Evolutionary conservation across 1,139 yeast species (phyloP), one percentile per base, ranked within the genome.

Genomic region (Scheffersomyces stambukii): DNA sequence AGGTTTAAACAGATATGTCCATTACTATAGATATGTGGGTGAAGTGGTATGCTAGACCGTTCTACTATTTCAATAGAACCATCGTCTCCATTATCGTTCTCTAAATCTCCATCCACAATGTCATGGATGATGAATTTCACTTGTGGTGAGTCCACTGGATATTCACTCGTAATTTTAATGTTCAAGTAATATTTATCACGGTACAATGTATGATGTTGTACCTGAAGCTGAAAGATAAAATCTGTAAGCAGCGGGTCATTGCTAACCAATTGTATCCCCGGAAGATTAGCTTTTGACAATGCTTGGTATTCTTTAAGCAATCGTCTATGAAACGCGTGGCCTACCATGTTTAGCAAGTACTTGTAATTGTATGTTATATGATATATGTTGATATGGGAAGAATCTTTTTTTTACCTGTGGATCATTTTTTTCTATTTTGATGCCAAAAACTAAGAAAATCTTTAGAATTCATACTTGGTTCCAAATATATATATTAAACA

Each of bases 21-120:
- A 43, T 81, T 81, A 22, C 80, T 68, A 46, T 81, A 81, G 3
- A 81, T 64, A 45, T 81, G 89, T 0, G 89, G 89, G 45, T 81
- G 88, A 2, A 77, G 40, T 0, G 89, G 89, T 5, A 79, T 64
- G 17, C 37, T 41, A 40, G 43, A 15, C 41, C 32, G 21, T 5
- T 30, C 42, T 16, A 35, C 31, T 6, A 52, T 52, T 4, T 34
- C 46, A 1, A 44, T 41, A 3, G 36, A 30, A 4, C 28, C 36
- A 14, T 31, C 37, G 13, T 25, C 33, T 20, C 23, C 31, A 8
- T 28, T 28, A 9, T 50, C 53, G 3, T 35, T 48, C 1, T 42
- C 43, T 13, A 27, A 29, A 20, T 15, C 25, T 6, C 25, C 29
- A 7, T 26, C 27, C 10, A 50, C 51, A 4, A 32, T 44, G 21